A percentile compares a stretch with the other conserved stretches of the same genome.
These are phyloP conservation scores for Dendrobium officinale DNA, from an alignment of 106 monocot species.

Conservation along the genomic window DNA sequence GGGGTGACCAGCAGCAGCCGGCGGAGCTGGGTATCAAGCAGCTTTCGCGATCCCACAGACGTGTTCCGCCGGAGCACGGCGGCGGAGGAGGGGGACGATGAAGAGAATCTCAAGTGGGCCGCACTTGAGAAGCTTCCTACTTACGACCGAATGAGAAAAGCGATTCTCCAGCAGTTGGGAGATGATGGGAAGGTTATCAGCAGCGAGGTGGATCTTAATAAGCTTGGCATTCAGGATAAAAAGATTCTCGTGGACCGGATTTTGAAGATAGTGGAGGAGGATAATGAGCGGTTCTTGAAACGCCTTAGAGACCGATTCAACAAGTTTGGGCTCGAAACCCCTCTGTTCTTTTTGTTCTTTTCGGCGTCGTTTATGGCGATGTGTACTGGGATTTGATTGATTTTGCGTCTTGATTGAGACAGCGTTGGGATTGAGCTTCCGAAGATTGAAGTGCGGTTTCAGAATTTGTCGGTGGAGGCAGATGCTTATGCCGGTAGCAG, in stretches of 20 bases:
- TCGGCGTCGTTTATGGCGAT: background rate
- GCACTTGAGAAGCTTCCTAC: constrained; percentile 48
- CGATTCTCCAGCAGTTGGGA: constrained; percentile 15
- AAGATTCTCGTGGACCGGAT: constrained; percentile 29
- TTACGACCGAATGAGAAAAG: constrained; percentile 28
- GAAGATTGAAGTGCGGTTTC: constrained; percentile 67
- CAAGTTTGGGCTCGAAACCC: constrained; percentile 18
- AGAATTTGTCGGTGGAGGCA: constrained; percentile 55
- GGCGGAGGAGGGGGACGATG: constrained; percentile 13
- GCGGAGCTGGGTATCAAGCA: constrained; percentile 16
- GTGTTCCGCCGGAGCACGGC: constrained; percentile 1
- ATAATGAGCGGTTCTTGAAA: constrained; percentile 50
- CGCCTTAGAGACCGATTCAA: constrained; percentile 38
- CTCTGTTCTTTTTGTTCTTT: background rate
- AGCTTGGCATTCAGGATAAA: constrained; percentile 19
- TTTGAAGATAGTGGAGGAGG: constrained; percentile 45
- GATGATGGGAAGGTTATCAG: constrained; percentile 3
- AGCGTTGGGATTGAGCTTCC: constrained; percentile 82
- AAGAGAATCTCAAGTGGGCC: constrained; percentile 41
- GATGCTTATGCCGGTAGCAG: constrained; percentile 31
- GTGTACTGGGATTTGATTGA: constrained; percentile 1
- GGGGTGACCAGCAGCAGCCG: constrained; percentile 11
- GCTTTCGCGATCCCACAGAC: constrained; percentile 18
- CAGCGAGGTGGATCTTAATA: constrained; percentile 30
- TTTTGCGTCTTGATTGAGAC: background rate